These are phyloP conservation scores for Thelonectria olida DNA, from an alignment of 2,329 filamentous ascomycete genomes.

Conservation along the genomic window DNA sequence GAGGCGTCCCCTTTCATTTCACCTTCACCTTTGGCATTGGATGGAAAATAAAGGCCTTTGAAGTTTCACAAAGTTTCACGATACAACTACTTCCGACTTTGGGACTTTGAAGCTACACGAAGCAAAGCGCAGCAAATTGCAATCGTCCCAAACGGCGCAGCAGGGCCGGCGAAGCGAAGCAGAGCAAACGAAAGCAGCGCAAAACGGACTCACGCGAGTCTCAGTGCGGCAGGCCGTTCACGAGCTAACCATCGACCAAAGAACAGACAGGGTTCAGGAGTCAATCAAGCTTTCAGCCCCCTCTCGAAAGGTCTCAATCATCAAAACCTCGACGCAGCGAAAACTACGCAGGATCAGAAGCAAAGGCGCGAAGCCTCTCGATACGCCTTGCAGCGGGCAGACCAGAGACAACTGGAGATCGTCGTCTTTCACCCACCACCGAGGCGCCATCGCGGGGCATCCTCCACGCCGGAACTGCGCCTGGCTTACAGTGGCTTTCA, in stretches of 20 bases:
- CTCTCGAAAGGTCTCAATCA: neutral
- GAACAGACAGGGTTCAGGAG: neutral
- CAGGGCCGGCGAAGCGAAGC: neutral
- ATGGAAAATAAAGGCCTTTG: neutral
- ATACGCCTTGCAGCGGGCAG: neutral
- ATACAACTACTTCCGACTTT: neutral
- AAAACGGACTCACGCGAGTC: neutral
- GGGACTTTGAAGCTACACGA: neutral
- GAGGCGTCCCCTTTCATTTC: neutral
- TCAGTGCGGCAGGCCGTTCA: neutral
- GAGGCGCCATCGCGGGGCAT: too few relatives aligned
- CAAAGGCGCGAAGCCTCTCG: too few relatives aligned
- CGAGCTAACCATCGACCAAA: neutral
- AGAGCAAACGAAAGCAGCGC: neutral
- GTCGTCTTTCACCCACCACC: too few relatives aligned
- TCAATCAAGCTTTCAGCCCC: neutral
- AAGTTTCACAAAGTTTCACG: neutral
- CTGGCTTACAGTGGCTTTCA: conserved; percentile 1
- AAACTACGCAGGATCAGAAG: too few relatives aligned
- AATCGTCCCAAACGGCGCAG: neutral
- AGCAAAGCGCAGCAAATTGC: neutral
- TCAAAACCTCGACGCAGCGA: neutral
- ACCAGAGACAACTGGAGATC: too few relatives aligned
- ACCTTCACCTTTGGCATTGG: neutral
- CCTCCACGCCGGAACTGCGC: neutral